Evolutionary conservation across 2,329 filamentous ascomycete genomes (phyloP), one percentile per base, ranked within the genome.

Genomic region (Colletotrichum tropicicola): DNA sequence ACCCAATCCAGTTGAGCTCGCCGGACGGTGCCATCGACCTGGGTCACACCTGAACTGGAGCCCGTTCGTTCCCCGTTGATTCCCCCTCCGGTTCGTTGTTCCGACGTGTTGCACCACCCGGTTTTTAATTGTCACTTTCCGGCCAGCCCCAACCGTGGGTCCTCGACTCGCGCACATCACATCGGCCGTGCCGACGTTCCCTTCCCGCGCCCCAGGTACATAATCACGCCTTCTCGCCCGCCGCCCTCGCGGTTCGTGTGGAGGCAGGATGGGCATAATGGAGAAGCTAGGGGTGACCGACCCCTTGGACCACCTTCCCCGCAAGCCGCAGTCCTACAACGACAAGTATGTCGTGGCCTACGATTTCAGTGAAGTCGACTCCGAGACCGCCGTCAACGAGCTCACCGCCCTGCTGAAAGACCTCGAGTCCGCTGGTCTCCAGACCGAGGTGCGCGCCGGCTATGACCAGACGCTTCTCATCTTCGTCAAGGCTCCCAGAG

Each of bases 381-480:
- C 71, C 23, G 74, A 79, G 39, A 70, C 67, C 5, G 78, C 79
- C 2, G 59, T 70, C 45, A 67, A 75, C 17, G 76, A 80, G 47
- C 74, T 80, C 54, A 73, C 69, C n/a, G 65, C 67, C 5, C 82
- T 93, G 3, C 79, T 91, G 28, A 77, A 85, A 27, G 85, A 87
- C 39, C 78, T 93, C 32, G 83, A 87, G 10, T 82, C 82, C 39
- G 87, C 89, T 28, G 90, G 91, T 9, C 80, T 93, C 60, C 85
- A 90, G 57, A 90, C 88, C 0, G 90, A 93, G 76, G 89, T 92
- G n/a, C 85, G 91, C 67, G 87, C 89, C 66, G 91, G 91, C 19
- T 86, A 89, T 61, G 86, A 88, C n/a, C 82, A 88, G 68, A 89
- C 89, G 1, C 79, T 93, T 9, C 78, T 93, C 10, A 77, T 93